phyloP scores from a whole-genome alignment of 2,329 filamentous ascomycete genomes.

The Clonostachys sp. region DNA sequence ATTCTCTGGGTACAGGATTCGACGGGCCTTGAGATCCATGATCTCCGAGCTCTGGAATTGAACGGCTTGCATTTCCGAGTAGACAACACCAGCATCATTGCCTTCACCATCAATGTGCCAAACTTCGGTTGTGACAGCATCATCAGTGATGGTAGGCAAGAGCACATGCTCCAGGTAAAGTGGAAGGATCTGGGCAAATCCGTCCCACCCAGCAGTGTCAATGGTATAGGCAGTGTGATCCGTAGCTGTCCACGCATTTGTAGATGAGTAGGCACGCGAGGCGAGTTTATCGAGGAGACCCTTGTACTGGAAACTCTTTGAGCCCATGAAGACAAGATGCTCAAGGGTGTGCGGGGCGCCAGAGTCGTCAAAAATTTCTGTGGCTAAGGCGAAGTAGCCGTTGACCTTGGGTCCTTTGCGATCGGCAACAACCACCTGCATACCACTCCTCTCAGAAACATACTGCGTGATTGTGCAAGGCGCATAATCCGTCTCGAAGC shows the following conservation, averaged over 20 bases:
- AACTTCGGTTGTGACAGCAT: slow-evolving; percentile 90
- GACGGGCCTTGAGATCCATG: slow-evolving; percentile 78
- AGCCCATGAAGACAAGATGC: slow-evolving; percentile 84
- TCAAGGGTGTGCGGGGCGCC: slow-evolving; percentile 87
- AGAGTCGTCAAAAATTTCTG: slow-evolving; percentile 96
- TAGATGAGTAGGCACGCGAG: slow-evolving; percentile 86
- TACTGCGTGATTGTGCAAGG: slow-evolving; percentile 88
- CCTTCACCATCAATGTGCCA: slow-evolving; percentile 92
- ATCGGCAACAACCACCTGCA: slow-evolving; percentile 90
- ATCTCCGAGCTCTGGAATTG: slow-evolving; percentile 81
- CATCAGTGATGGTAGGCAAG: slow-evolving; percentile 85
- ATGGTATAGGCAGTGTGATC: slow-evolving; percentile 96
- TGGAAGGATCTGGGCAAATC: slow-evolving; percentile 89
- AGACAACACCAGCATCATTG: slow-evolving; percentile 94
- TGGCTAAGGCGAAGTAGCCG: slow-evolving; percentile 92
- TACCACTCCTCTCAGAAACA: slow-evolving; percentile 89
- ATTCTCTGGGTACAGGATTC: slow-evolving; percentile 80
- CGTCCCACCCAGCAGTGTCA: slow-evolving; percentile 94
- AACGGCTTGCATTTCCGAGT: slow-evolving; percentile 97
- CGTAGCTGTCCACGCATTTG: slow-evolving; percentile 95
- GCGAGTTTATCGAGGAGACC: slow-evolving; percentile 92
- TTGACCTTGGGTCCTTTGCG: slow-evolving; percentile 91
- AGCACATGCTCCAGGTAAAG: slow-evolving; percentile 95
- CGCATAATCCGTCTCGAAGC: slow-evolving; percentile 86
- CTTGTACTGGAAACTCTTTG: slow-evolving; percentile 90